Evolutionary conservation across 1,139 yeast genomes (phyloP).

Genomic region (Yamadazyma membranifaciens): DNA sequence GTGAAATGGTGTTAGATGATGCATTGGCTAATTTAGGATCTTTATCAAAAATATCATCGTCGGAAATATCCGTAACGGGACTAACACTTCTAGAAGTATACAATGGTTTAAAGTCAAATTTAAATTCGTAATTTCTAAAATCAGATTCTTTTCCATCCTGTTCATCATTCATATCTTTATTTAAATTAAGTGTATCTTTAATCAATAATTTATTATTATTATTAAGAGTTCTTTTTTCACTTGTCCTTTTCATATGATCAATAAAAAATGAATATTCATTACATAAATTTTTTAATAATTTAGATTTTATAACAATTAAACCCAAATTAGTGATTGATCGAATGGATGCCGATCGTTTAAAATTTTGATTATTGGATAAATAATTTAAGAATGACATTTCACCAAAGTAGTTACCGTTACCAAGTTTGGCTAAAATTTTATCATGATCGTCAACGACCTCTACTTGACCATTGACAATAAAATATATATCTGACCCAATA

Average conservation of each 20-base stretch:
- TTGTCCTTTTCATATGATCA: slow-evolving; percentile 60
- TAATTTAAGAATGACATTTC: slow-evolving; percentile 68
- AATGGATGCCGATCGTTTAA: slow-evolving; percentile 57
- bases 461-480: slow-evolving; percentile 66
- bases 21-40: neutral
- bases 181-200: neutral
- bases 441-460: slow-evolving; percentile 53
- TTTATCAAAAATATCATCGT: slow-evolving; percentile 9
- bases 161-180: no score
- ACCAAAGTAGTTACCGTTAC: slow-evolving; percentile 69
- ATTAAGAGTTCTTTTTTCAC: slow-evolving; percentile 41
- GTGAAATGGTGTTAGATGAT: neutral
- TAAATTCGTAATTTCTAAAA: slow-evolving; percentile 14
- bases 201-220: slow-evolving; percentile 13
- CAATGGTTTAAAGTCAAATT: slow-evolving; percentile 16
- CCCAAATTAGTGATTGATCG: slow-evolving; percentile 61
- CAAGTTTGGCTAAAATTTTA: slow-evolving; percentile 50
- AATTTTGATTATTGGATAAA: slow-evolving; percentile 31
- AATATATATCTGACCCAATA: slow-evolving; percentile 60
- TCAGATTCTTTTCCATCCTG: slow-evolving; percentile 5
- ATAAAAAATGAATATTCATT: slow-evolving; percentile 55
- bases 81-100: slow-evolving; percentile 17
- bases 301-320: slow-evolving; percentile 56
- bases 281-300: slow-evolving; percentile 52
- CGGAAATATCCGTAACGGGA: slow-evolving; percentile 12